Evolutionary conservation across 768 basidiomycete species (phyloP), one percentile per base, ranked within the genome.

Genomic region (Hericium alpestre): DNA sequence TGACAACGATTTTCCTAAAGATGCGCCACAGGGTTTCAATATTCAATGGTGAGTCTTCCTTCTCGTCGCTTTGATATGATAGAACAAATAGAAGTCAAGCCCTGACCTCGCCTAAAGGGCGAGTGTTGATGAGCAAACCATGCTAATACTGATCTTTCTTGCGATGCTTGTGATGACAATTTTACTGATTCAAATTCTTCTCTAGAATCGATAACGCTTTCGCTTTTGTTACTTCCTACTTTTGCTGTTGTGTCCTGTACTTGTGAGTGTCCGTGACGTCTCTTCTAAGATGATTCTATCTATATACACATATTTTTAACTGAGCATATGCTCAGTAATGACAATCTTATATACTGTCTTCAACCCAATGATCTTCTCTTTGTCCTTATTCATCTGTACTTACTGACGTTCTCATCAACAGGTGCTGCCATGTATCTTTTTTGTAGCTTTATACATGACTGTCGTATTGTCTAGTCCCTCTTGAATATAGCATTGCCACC

Each of bases 21-120:
- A 18, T 15, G 38, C 20, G n/a, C n/a, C 8, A 18, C n/a, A 18
- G 27, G 9, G 15, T 38, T 53, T 22, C 16, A n/a, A 16, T 54
- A 40, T 53, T 22, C 16, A n/a, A 16, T 54, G 41, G 77, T 79
- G 68, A 76, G 76, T 69, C 37, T 61, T 22, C 3, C 41, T 51
- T 61, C 60, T 57, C 2, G 43, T 58, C 48, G 4, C 7, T 13
- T 23, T 63, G 57, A 65, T 71, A 66, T 81, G 88, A 86, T 87
- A 75, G 81, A 77, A 67, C 80, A 77, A 75, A 82, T 79, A 90
- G 87, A 87, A 89, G 88, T 90, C 88, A 90, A 90, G 88, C 87
- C 75, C 88, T 85, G 84, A 90, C 69, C 75, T 73, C 70, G 79
- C 89, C 85, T 81, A 57, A 80, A 77, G 84, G 84, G 86, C 76